Percentiles rank a stretch among this genome's conserved stretches.
Evolutionary conservation across 2,329 filamentous ascomycete species (phyloP).

Genomic region (Diaporthe velutina): DNA sequence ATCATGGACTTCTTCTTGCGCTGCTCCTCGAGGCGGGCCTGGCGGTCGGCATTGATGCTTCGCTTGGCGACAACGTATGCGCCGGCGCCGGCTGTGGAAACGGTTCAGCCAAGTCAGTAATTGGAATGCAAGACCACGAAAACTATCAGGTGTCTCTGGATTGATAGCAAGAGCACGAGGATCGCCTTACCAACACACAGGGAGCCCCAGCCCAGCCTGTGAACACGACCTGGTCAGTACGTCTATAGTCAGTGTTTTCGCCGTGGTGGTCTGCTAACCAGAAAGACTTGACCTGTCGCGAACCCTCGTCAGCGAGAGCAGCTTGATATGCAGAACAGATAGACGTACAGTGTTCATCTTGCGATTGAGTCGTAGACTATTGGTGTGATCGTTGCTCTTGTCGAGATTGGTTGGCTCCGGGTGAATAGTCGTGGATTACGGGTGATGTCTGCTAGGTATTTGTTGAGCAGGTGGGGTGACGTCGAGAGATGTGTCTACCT

Average conservation of each 20-base stretch:
- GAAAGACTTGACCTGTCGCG: slow-evolving; percentile 71
- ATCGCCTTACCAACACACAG: slow-evolving; percentile 80
- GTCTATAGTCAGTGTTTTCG: neutral
- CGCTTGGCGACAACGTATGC: slow-evolving; percentile 97
- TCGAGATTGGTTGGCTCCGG: neutral
- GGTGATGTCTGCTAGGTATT: neutral
- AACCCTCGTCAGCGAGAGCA: slow-evolving; percentile 27
- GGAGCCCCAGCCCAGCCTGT: slow-evolving; percentile 91
- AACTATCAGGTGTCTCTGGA: neutral
- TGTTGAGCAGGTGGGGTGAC: slow-evolving; percentile 1
- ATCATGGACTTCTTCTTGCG: slow-evolving; percentile 73
- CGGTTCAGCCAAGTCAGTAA: slow-evolving; percentile 37
- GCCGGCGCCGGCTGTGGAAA: slow-evolving; percentile 79
- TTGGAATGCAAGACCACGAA: neutral
- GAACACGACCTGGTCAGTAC: slow-evolving; percentile 38
- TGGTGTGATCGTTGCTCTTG: neutral
- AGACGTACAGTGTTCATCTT: slow-evolving; percentile 69
- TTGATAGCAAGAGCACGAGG: neutral
- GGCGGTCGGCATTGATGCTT: slow-evolving; percentile 91
- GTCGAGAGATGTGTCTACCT: neutral
- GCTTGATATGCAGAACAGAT: neutral
- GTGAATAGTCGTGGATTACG: neutral
- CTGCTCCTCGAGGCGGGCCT: slow-evolving; percentile 76
- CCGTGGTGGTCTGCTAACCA: slow-evolving; percentile 58
- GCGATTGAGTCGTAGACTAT: slow-evolving; percentile 24